A percentile compares a stretch with the other conserved stretches of the same genome.
Conservation (phyloP, 2,329 filamentous ascomycete genomes). For the Fusarium keratoplasticum region DNA sequence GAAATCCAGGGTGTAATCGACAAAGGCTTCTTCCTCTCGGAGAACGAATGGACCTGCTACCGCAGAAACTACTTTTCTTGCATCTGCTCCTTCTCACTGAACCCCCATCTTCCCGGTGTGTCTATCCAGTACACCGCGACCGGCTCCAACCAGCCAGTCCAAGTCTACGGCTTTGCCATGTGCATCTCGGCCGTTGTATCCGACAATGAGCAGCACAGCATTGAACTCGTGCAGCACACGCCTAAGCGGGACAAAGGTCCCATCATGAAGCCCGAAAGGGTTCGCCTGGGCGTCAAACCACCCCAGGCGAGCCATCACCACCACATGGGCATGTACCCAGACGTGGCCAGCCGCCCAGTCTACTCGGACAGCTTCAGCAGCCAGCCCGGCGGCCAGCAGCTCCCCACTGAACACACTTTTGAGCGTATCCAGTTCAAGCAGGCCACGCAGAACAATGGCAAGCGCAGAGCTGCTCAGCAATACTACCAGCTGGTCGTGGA, state of each 20-base stretch:
- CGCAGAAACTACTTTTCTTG: constrained; percentile 92
- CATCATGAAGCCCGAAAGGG: constrained; percentile 76
- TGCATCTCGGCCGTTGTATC: constrained; percentile 86
- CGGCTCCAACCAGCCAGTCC: constrained; percentile 67
- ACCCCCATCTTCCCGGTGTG: constrained; percentile 64
- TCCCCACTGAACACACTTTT: constrained; percentile 72
- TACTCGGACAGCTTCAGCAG: constrained; percentile 58
- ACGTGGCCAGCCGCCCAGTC: constrained; percentile 42
- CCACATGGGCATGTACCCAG: constrained; percentile 58
- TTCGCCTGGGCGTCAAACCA: constrained; percentile 76
- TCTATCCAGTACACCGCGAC: constrained; percentile 63
- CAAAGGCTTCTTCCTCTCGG: constrained; percentile 87
- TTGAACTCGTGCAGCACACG: constrained; percentile 90
- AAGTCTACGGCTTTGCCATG: constrained; percentile 82
- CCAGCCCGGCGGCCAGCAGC: constrained; percentile 49
- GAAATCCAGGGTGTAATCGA: constrained; percentile 85
- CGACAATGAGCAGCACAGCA: constrained; percentile 77
- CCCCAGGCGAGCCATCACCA: constrained; percentile 63
- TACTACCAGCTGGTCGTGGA: constrained; percentile 94
- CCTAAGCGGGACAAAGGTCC: constrained; percentile 92
- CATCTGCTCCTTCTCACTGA: constrained; percentile 79
- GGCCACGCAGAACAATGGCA: constrained; percentile 93
- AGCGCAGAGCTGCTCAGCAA: constrained; percentile 88
- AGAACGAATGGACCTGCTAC: constrained; percentile 92
- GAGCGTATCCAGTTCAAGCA: constrained; percentile 96